Conservation (phyloP, 805 yeast species). For the Scheffersomyces ergatensis region DNA sequence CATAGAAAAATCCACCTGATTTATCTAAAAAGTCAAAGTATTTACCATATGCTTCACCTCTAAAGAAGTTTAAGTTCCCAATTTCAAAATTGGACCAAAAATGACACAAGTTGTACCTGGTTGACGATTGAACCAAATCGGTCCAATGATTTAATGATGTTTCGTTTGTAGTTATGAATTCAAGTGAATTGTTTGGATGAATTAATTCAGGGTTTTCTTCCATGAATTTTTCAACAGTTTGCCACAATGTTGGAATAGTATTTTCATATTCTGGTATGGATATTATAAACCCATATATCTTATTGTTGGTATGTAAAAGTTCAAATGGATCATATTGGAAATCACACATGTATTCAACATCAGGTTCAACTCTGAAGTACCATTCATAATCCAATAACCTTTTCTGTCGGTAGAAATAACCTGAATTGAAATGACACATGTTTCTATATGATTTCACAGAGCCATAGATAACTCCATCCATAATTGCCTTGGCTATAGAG, state of each 20-base stretch:
- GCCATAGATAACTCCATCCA: constrained; percentile 41
- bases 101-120: constrained; percentile 53
- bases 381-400: constrained; percentile 47
- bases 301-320: constrained; percentile 38
- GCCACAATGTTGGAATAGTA: constrained; percentile 54
- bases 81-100: constrained; percentile 68
- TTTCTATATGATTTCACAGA: constrained; percentile 50
- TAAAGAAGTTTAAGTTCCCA: constrained; percentile 48
- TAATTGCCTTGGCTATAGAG: constrained; percentile 17
- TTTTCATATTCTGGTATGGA: constrained; percentile 52
- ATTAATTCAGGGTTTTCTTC: constrained; percentile 41
- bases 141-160: constrained; percentile 19
- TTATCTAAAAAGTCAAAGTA: constrained; percentile 47
- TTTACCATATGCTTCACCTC: constrained; percentile 43
- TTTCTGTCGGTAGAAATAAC: constrained; percentile 51
- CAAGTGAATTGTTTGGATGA: constrained; percentile 46
- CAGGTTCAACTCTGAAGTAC: constrained; percentile 63
- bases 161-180: constrained; percentile 46
- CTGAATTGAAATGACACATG: constrained; percentile 77
- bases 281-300: constrained; percentile 50
- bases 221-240: constrained; percentile 45
- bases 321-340: constrained; percentile 55
- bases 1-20: constrained; percentile 54
- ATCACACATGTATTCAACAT: constrained; percentile 54
- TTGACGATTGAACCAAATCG: constrained; percentile 17